A percentile compares a stretch with the other conserved stretches of the same genome.
Conservation (phyloP, 805 yeast species). For the Ogataea methanolica region DNA sequence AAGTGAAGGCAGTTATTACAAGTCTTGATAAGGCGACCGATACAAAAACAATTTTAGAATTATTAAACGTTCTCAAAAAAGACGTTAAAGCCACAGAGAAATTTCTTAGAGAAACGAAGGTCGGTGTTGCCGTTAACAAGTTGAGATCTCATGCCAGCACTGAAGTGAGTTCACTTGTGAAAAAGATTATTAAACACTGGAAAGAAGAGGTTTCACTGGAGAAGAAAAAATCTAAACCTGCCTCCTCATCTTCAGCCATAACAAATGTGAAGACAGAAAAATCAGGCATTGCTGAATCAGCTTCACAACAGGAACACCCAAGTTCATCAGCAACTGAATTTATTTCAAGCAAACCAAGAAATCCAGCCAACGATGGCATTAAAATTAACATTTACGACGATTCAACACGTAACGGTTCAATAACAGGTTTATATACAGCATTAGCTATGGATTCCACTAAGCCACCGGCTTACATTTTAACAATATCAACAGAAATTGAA, state of each 20-base stretch:
- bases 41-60: constrained; percentile 60
- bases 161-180: constrained; percentile 70
- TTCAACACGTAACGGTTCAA: constrained; percentile 76
- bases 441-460: constrained; percentile 72
- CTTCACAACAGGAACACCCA: constrained; percentile 14
- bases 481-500: constrained; percentile 69
- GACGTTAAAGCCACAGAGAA: constrained; percentile 83
- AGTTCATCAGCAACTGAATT: constrained; percentile 29
- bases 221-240: constrained; percentile 33
- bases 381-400: constrained; percentile 66
- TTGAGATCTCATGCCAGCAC: constrained; percentile 62
- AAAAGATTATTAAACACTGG: constrained; percentile 82
- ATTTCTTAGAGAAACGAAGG: constrained; percentile 84
- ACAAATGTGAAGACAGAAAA: constrained; percentile 13
- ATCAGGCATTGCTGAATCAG: constrained; percentile 9
- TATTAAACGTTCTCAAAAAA: constrained; percentile 59
- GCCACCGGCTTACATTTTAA: constrained; percentile 48
- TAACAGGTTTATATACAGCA: constrained; percentile 83
- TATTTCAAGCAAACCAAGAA: constrained; percentile 57
- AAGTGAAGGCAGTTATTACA: constrained; percentile 63
- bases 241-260: background rate
- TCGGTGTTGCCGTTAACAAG: constrained; percentile 95
- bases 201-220: constrained; percentile 78
- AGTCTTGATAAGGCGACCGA: constrained; percentile 70
- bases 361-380: constrained; percentile 76